These are phyloP conservation scores for Boletus patriciae DNA, from an alignment of 768 basidiomycete species.

Conservation along the genomic window DNA sequence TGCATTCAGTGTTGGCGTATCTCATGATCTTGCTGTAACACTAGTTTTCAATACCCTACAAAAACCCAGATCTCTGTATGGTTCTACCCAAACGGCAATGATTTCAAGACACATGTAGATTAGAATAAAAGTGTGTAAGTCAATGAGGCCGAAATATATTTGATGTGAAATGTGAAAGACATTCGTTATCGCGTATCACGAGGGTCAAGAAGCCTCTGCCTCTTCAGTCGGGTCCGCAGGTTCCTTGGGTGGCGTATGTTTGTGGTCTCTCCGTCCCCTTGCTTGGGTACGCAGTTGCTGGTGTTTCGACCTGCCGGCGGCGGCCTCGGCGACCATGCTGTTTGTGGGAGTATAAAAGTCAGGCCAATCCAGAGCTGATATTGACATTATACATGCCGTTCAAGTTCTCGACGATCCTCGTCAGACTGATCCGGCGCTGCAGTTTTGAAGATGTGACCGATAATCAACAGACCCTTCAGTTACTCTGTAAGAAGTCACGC, in stretches of 20 bases:
- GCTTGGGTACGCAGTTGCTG: conserved; percentile 33
- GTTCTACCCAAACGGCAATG: conserved; percentile 17
- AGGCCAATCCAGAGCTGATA: not conserved
- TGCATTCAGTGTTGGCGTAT: not conserved
- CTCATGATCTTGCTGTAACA: conserved; percentile 14
- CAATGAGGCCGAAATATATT: conserved; percentile 21
- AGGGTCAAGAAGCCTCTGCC: conserved; percentile 10
- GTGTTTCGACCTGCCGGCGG: conserved; percentile 68
- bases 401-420: conserved; percentile 90
- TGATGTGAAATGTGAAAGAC: conserved; percentile 14
- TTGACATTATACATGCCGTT: conserved; percentile 57
- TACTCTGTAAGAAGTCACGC: not conserved
- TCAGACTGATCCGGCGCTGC: conserved; percentile 87
- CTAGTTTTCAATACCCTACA: conserved; percentile 15
- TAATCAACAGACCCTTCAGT: conserved; percentile 75
- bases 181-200: conserved; percentile 13
- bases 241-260: conserved; percentile 39
- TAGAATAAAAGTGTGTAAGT: conserved; percentile 17
- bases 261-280: conserved; percentile 36
- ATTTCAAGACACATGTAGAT: conserved; percentile 19
- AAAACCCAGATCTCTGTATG: conserved; percentile 6
- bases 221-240: conserved; percentile 28
- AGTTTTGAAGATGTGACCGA: conserved; percentile 87
- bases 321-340: conserved; percentile 88
- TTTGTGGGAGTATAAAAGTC: not conserved